Conservation (phyloP, 352 stramenopile species). For the Phytophthora multivora region DNA sequence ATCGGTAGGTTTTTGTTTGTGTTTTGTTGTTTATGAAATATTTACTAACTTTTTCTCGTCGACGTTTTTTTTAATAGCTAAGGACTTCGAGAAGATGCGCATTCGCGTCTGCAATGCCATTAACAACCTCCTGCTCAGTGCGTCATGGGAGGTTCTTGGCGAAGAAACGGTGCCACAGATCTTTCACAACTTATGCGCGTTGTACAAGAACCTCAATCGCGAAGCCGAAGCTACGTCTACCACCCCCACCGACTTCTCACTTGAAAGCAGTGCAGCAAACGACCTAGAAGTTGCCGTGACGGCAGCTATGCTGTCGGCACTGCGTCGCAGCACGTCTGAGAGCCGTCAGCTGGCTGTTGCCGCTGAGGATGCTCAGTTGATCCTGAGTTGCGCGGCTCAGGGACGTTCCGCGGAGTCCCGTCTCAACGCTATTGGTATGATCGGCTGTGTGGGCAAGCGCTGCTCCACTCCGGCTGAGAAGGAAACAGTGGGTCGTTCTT, state of each 20-base stretch:
- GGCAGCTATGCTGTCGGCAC: constrained; percentile 70
- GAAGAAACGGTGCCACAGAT: constrained; percentile 69
- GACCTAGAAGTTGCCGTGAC: constrained; percentile 75
- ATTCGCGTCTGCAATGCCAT: constrained; percentile 81
- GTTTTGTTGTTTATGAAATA: background rate
- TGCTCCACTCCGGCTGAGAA: constrained; percentile 68
- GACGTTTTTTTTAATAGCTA: constrained; percentile 29
- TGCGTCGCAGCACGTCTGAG: constrained; percentile 63
- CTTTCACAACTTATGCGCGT: constrained; percentile 77
- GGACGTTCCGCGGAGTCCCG: constrained; percentile 69
- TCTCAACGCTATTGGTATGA: constrained; percentile 77
- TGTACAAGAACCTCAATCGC: constrained; percentile 70
- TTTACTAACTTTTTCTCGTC: constrained; percentile 14
- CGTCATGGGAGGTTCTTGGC: constrained; percentile 60
- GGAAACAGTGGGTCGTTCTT: constrained; percentile 68
- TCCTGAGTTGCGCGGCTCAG: constrained; percentile 68
- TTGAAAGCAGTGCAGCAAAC: constrained; percentile 49
- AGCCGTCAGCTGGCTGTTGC: constrained; percentile 59
- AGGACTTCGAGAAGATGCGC: constrained; percentile 83
- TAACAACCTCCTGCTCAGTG: constrained; percentile 78
- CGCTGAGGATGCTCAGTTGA: constrained; percentile 67
- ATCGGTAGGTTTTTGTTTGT: constrained; percentile 44
- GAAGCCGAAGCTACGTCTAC: constrained; percentile 30
- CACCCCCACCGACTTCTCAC: constrained; percentile 36
- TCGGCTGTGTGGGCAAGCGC: constrained; percentile 79